Evolutionary conservation across 1,139 yeast genomes (phyloP), one percentile per base, ranked within the genome.

Genomic region (Yamadazyma atlantica): DNA sequence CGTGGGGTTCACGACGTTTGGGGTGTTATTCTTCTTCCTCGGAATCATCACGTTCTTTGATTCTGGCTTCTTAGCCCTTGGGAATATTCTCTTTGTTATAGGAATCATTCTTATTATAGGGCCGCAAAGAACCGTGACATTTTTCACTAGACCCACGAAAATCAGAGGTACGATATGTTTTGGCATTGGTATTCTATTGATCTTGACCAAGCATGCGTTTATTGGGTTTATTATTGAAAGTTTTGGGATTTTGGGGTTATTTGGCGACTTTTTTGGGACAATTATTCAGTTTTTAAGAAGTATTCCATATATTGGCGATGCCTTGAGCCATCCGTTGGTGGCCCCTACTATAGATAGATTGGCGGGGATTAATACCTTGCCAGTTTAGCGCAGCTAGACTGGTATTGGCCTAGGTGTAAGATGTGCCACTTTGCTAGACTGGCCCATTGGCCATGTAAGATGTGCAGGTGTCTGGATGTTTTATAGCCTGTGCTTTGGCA

Each of bases 231-330:
- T 83, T 8, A 67, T 92, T 40, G 98, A 92, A 60, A 78, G 85
- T 39, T 69, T 90, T 48, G 98, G 98, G 14, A 88, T 92, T 28
- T 65, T 90, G 48, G 90, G 90, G 5, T 69, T 92, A 36, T 92
- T 92, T 64, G 97, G 95, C 25, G 96, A 88, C 60, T 87, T 88
- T 58, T 84, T 88, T 54, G 92, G 96, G 11, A 87, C 95, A 16
- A 82, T 92, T 40, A 78, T 92, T n/a, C 86, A 87, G 50, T 90
- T 92, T 55, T 72, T 92, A 53, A 75, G 97, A 56, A 84, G 95
- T 2, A 65, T 92, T 54, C 98, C 98, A 2, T 60, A 86, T 40
- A 81, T 92, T 44, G 98, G 98, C 0, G 94, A 95, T 30, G 46
- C 89, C 6, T 74, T 92, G 45, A 82, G 92, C 34, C 80, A 84